A percentile compares a stretch with the other conserved stretches of the same genome.
Evolutionary conservation across 768 basidiomycete genomes (phyloP).

Genomic region (Cystobasidium tubakii): DNA sequence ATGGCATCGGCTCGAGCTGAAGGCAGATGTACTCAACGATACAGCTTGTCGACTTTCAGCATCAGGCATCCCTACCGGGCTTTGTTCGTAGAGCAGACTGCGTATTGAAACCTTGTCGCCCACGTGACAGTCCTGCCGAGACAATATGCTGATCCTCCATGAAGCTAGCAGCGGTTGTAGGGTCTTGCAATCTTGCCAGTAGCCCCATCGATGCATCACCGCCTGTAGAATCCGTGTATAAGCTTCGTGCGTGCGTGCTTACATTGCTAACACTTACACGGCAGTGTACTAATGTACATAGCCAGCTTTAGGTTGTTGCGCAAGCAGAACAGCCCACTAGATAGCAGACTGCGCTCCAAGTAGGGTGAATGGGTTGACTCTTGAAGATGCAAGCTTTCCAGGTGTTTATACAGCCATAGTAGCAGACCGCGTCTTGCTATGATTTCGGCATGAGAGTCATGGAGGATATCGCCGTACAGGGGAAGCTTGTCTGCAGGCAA

Average conservation of each 20-base stretch:
- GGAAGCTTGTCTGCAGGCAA: slow-evolving; percentile 63
- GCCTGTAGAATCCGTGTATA: slow-evolving; percentile 36
- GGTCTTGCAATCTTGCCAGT: slow-evolving; percentile 31
- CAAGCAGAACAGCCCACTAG: slow-evolving; percentile 52
- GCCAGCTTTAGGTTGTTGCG: slow-evolving; percentile 55
- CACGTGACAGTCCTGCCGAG: slow-evolving; percentile 52
- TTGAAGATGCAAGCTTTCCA: slow-evolving; percentile 45
- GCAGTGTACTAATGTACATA: slow-evolving; percentile 72
- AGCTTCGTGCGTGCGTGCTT: neutral
- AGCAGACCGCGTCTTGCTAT: slow-evolving; percentile 73
- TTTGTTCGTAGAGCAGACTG: slow-evolving; percentile 81
- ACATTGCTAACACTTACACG: slow-evolving; percentile 53
- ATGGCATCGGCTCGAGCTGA: slow-evolving; percentile 69
- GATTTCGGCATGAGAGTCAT: slow-evolving; percentile 88
- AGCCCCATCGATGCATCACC: slow-evolving; percentile 45
- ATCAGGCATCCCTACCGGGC: slow-evolving; percentile 68
- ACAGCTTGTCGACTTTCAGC: too few species aligned
- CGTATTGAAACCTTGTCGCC: slow-evolving; percentile 70
- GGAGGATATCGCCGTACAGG: slow-evolving; percentile 66
- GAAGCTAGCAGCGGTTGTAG: neutral
- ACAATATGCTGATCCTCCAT: neutral
- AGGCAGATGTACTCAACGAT: neutral
- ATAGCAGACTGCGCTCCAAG: slow-evolving; percentile 44
- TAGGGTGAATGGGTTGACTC: neutral
- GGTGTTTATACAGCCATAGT: slow-evolving; percentile 73